These are phyloP conservation scores for Nematodospora anomalae DNA, from an alignment of 1,139 yeast genomes.

Conservation along the genomic window DNA sequence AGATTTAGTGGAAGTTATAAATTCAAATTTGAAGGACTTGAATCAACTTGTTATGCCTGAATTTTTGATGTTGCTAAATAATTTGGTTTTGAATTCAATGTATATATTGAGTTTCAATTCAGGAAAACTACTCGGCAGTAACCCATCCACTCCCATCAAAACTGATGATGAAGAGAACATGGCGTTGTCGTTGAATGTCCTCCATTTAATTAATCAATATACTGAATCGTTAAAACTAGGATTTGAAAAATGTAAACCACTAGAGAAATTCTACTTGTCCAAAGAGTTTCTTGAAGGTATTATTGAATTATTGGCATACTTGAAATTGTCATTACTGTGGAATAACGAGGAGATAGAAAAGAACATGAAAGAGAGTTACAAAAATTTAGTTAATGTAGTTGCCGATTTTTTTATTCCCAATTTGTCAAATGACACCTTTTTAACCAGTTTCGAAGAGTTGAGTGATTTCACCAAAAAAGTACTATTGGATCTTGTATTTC, in stretches of 20 bases:
- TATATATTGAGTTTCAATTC: conserved; percentile 30
- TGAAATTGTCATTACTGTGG: conserved; percentile 32
- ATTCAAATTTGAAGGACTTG: conserved; percentile 13
- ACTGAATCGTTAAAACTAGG: conserved; percentile 33
- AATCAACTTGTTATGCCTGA: conserved; percentile 38
- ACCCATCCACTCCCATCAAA: conserved; percentile 33
- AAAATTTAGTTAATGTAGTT: conserved; percentile 25
- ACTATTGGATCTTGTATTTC: conserved; percentile 37
- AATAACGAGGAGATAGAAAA: conserved; percentile 19
- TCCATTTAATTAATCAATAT: conserved; percentile 39
- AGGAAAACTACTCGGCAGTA: conserved; percentile 40
- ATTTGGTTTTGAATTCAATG: conserved; percentile 39
- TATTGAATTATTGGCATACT: conserved; percentile 39
- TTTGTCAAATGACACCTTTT: conserved; percentile 22
- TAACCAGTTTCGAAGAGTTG: conserved; percentile 21
- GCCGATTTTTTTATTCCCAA: conserved; percentile 36
- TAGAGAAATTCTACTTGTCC: conserved; percentile 25
- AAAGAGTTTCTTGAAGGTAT: conserved; percentile 42
- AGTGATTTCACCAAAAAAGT: conserved; percentile 31
- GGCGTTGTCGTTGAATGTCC: conserved; percentile 30
- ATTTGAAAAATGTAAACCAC: conserved; percentile 22
- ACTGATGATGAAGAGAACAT: conserved; percentile 17
- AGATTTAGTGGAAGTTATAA: conserved; percentile 13
- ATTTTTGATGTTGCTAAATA: conserved; percentile 38
- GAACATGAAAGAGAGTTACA: conserved; percentile 24